Evolutionary conservation across 2,329 filamentous ascomycete species (phyloP).

Genomic region (Scedosporium apiospermum): DNA sequence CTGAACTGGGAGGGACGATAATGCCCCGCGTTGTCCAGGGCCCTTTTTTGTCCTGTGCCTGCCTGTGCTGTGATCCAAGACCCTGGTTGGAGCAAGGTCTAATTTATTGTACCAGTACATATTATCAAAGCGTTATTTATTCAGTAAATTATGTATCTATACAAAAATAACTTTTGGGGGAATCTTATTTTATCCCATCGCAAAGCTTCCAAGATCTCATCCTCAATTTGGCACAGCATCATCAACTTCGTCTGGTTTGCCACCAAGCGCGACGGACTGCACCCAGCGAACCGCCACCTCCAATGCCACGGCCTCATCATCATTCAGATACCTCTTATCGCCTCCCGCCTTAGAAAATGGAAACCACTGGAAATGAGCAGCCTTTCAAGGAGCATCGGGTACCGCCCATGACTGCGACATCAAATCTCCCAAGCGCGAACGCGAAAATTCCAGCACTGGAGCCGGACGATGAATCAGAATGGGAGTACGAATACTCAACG

Average conservation of each 20-base stretch:
- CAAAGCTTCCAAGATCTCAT: neutral
- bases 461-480: slow-evolving; percentile 45
- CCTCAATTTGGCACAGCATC: neutral
- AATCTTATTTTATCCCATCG: neutral
- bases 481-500: slow-evolving; percentile 58
- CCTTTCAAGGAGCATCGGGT: neutral
- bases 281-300: neutral
- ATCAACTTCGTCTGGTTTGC: neutral
- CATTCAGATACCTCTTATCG: neutral
- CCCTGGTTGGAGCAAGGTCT: neutral
- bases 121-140: too few species aligned
- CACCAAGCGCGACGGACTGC: neutral
- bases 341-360: slow-evolving; percentile 1
- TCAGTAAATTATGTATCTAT: too few species aligned
- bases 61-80: neutral
- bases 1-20: neutral
- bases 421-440: slow-evolving; percentile 3
- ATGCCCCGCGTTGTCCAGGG: slow-evolving; percentile 3
- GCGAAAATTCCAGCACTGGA: neutral
- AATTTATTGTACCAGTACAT: neutral
- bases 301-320: neutral
- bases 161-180: too few species aligned
- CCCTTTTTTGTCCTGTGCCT: neutral
- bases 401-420: neutral
- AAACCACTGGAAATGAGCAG: neutral